Base-by-base conservation (phyloP, 805 yeast species). In the Starmerella ratchasimensis region DNA sequence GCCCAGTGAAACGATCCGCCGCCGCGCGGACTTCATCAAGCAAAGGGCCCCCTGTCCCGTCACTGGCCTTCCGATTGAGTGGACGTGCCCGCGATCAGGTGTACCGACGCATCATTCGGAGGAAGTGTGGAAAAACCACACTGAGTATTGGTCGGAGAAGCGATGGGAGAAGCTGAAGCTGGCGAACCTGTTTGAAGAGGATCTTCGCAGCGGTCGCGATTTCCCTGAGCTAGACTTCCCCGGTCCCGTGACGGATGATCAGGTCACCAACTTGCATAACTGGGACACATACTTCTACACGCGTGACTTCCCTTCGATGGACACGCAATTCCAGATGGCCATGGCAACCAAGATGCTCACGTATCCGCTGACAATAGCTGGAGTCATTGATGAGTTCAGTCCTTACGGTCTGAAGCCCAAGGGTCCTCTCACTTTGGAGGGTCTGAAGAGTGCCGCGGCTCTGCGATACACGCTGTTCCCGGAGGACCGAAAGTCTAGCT, bases 171-270 rank as follows among this genome's bases (percentile, higher is more conserved):
- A 72, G 31, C 69, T 90, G 63, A 79, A 77, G 53, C 79, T 80
- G 61, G 96, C 82, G 29, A 90, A 90, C 59, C 72, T 81, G 36
- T 88, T 76, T 59, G 98, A 90, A 59, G 97, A 88, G 54, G 98
- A 90, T 61, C 65, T 90, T 48, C 72, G 97, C 57, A 76, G 90
- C 28, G 97, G 96, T 3, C 72, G 98, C 55, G 79, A 76, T 35
- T 88, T 90, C 61, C 94, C 94, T 17, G 97, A 90, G 62, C 86
- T 90, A 54, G 90, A 83, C 51, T 84, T 90, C 62, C 97, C 98
- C 5, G 74, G 72, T 3, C 68, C 65, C 13, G 93, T 80, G 58
- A 80, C 76, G 36, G 66, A 64, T 35, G 96, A 86, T 54, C 75
- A 76, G 44, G 51, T 56, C 26, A 73, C 84, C 43, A 84, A 83